These are phyloP conservation scores for Ceratocystis destructans DNA, from an alignment of 2,329 filamentous ascomycete genomes.

Conservation along the genomic window DNA sequence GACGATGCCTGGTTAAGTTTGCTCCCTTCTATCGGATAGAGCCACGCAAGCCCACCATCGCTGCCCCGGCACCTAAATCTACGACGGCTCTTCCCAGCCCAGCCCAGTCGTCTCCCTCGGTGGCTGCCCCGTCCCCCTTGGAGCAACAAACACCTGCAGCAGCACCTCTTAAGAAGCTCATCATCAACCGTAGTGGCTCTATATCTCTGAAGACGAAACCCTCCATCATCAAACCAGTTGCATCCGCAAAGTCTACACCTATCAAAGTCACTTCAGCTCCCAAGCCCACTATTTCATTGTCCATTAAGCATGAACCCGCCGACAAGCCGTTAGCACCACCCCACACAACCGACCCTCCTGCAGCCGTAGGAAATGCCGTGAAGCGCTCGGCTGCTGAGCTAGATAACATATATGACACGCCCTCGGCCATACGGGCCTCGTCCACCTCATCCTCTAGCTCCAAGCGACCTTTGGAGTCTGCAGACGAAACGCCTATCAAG, in stretches of 20 bases:
- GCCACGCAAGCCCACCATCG: constrained; percentile 9
- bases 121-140: not conserved
- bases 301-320: constrained; percentile 16
- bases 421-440: not conserved
- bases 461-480: constrained; percentile 15
- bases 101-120: not conserved
- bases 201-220: constrained; percentile 18
- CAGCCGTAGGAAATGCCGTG: not conserved
- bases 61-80: constrained; percentile 6
- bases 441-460: constrained; percentile 3
- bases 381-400: constrained; percentile 10
- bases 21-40: constrained; percentile 28
- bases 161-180: constrained; percentile 19
- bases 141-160: constrained; percentile 6
- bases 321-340: constrained; percentile 5
- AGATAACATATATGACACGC: constrained; percentile 11
- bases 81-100: not conserved
- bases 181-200: constrained; percentile 19
- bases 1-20: constrained; percentile 30
- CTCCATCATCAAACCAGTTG: constrained; percentile 9
- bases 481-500: constrained; percentile 8
- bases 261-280: constrained; percentile 2
- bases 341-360: not conserved
- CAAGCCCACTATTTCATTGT: constrained; percentile 17
- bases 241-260: constrained; percentile 1